A percentile compares a stretch with the other conserved stretches of the same genome.
These are phyloP conservation scores for Eucalyptus polyanthemos DNA, from an alignment of 345 rosid genomes.

Conservation along the genomic window DNA sequence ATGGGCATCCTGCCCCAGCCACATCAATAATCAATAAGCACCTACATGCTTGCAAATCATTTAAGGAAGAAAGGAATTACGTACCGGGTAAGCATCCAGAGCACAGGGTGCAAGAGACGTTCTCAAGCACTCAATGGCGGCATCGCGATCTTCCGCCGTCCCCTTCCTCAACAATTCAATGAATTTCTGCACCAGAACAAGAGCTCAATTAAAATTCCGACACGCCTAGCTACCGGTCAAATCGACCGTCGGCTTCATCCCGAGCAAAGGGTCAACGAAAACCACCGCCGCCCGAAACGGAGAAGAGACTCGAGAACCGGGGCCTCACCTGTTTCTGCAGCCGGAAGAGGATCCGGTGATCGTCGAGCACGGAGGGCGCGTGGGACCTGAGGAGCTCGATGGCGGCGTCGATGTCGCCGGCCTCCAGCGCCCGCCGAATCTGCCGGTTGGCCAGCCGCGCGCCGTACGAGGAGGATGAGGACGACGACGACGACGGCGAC, in stretches of 20 bases:
- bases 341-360: slow-evolving; percentile 72
- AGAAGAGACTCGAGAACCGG: not conserved
- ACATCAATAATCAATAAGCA: not conserved
- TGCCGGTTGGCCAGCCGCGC: slow-evolving; percentile 67
- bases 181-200: slow-evolving; percentile 46
- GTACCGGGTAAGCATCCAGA: slow-evolving; percentile 92
- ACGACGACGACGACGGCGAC: slow-evolving; percentile 19
- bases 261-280: not conserved
- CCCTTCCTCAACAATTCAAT: slow-evolving; percentile 85
- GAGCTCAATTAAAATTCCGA: not conserved
- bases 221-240: not conserved
- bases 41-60: not conserved
- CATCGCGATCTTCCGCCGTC: slow-evolving; percentile 41
- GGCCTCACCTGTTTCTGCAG: slow-evolving; percentile 70
- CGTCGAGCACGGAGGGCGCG: slow-evolving; percentile 69
- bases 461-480: slow-evolving; percentile 60
- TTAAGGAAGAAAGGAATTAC: not conserved
- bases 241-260: not conserved
- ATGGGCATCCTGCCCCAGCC: not conserved
- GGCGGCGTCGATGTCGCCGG: slow-evolving; percentile 64
- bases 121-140: slow-evolving; percentile 72
- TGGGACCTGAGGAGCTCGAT: slow-evolving; percentile 51
- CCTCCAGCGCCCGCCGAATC: slow-evolving; percentile 59
- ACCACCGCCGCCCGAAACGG: not conserved
- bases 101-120: slow-evolving; percentile 91